Percentiles rank a stretch among this genome's conserved stretches.
Evolutionary conservation across 148 eudicot species (phyloP).

Genomic region (Amaranthus cruentus): DNA sequence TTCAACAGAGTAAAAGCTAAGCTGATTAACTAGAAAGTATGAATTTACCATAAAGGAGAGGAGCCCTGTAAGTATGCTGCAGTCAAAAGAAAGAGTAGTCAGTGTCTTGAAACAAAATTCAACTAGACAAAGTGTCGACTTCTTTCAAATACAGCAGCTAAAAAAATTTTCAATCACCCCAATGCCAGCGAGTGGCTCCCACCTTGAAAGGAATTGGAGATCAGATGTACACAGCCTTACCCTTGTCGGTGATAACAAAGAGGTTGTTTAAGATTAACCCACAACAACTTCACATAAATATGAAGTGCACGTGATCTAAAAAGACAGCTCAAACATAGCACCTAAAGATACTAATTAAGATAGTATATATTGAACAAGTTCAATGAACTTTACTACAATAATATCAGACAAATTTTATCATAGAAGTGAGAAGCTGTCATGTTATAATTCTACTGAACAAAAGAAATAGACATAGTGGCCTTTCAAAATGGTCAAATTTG

Average conservation of each 20-base stretch:
- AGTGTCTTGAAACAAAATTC: slow-evolving; percentile 20
- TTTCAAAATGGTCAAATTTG: background rate
- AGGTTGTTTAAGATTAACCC: no score
- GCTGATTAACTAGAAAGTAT: background rate
- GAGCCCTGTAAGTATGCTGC: slow-evolving; percentile 95
- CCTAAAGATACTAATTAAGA: no score
- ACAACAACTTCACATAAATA: no score
- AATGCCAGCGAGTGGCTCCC: no score
- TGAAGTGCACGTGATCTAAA: no score
- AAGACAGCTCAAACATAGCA: no score
- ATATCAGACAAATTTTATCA: background rate
- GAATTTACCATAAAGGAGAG: slow-evolving; percentile 95
- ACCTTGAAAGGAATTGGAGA: no score
- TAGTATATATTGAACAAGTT: background rate
- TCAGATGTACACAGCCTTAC: no score
- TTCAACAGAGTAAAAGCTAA: background rate
- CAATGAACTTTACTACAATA: background rate
- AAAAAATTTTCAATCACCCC: background rate
- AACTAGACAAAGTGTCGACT: background rate
- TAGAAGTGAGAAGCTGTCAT: background rate
- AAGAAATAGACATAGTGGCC: background rate
- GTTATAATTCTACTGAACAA: background rate
- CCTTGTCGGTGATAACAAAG: no score
- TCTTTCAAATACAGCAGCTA: slow-evolving; percentile 2
- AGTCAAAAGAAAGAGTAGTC: slow-evolving; percentile 27